A percentile compares a stretch with the other conserved stretches of the same genome.
Conservation (phyloP, 2,329 filamentous ascomycete species). For the Pestalotiopsis sp. region DNA sequence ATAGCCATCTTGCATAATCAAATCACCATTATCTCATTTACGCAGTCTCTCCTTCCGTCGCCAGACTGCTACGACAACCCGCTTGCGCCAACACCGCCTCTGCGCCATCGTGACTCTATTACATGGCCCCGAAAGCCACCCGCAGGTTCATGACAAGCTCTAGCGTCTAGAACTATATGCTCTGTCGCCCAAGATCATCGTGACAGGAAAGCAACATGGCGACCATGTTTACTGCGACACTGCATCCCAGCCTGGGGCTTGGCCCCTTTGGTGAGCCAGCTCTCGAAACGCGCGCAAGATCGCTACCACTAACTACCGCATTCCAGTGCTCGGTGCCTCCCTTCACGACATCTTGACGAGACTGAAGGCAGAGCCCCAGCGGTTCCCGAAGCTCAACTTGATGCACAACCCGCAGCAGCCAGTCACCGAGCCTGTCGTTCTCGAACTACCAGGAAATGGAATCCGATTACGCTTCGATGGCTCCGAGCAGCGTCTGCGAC, state of each 20-base stretch:
- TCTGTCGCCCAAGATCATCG: neutral
- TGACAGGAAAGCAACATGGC: constrained; percentile 25
- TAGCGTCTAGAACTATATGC: neutral
- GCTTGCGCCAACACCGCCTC: neutral
- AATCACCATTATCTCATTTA: neutral
- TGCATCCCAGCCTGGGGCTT: constrained; percentile 31
- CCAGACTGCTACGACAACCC: neutral
- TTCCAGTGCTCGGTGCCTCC: constrained; percentile 80
- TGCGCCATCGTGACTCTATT: neutral
- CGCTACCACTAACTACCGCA: neutral
- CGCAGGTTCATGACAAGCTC: neutral
- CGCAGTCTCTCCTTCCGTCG: neutral
- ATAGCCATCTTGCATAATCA: neutral
- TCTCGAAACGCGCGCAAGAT: neutral
- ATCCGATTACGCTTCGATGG: constrained; percentile 91
- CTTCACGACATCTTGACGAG: constrained; percentile 87
- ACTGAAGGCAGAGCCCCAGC: constrained; percentile 82
- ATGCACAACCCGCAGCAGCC: constrained; percentile 77
- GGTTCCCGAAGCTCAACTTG: constrained; percentile 82
- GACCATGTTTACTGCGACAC: constrained; percentile 29
- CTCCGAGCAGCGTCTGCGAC: constrained; percentile 83
- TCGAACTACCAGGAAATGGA: constrained; percentile 82
- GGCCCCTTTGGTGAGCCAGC: constrained; percentile 30
- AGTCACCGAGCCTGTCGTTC: constrained; percentile 71
- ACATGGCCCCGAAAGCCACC: neutral